A percentile compares a stretch with the other conserved stretches of the same genome.
Evolutionary conservation across 108 stramenopile genomes (phyloP).

Genomic region (Cyclotella sp.): DNA sequence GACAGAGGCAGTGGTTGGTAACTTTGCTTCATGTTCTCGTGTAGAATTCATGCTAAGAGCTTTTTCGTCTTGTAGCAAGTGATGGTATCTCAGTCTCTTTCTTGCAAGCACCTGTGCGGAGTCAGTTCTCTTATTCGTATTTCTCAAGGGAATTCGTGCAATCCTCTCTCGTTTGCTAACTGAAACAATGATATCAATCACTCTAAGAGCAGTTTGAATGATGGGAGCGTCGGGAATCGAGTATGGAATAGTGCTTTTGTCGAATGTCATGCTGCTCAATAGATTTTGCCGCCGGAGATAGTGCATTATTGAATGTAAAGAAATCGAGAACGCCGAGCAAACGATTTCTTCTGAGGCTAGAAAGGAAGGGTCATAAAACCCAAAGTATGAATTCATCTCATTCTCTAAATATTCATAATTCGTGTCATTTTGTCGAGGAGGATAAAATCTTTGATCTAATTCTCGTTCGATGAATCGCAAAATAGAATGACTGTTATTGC

Average conservation of each 20-base stretch:
- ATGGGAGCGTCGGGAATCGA: constrained; percentile 9
- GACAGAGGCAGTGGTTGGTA: constrained; percentile 6
- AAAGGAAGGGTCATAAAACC: constrained; percentile 22
- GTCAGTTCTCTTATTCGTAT: not conserved
- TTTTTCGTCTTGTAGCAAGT: constrained; percentile 20
- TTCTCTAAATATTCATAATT: constrained; percentile 20
- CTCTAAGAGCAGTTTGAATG: constrained; percentile 33
- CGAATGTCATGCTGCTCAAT: not conserved
- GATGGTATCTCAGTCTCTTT: constrained; percentile 25
- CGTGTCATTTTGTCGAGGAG: not conserved
- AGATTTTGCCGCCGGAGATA: not conserved
- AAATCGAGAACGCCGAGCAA: constrained; percentile 37
- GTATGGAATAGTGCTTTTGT: not conserved
- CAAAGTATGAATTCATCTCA: constrained; percentile 35
- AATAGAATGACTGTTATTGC: constrained; percentile 43
- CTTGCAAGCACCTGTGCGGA: not conserved
- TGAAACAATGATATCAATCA: constrained; percentile 26
- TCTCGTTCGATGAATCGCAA: constrained; percentile 34
- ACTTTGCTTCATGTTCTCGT: not conserved
- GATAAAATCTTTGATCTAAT: constrained; percentile 25
- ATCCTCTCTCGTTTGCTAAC: constrained; percentile 21
- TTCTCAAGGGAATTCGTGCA: not conserved
- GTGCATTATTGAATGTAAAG: constrained; percentile 37
- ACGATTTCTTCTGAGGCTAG: constrained; percentile 33
- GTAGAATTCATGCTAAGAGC: not conserved